Conservation (phyloP, 2,329 filamentous ascomycete species). For the Fusarium ramigenum region DNA sequence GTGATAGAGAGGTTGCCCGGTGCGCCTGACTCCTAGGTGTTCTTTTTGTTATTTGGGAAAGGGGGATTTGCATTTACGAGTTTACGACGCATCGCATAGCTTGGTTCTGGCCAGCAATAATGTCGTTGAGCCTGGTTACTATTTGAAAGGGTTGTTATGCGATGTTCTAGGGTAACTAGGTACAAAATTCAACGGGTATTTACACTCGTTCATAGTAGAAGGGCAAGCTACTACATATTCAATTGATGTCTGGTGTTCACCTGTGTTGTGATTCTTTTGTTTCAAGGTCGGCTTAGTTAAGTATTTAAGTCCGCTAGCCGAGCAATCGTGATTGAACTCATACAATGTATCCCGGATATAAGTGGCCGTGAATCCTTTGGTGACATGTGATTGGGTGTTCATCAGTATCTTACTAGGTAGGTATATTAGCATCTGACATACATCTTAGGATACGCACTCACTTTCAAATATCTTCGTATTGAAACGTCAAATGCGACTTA, state of each 20-base stretch:
- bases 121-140: background rate
- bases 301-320: background rate
- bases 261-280: background rate
- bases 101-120: background rate
- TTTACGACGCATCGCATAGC: slow-evolving; percentile 17
- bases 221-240: background rate
- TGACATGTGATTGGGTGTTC: background rate
- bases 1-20: slow-evolving; percentile 91
- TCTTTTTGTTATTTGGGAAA: slow-evolving; percentile 12
- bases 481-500: background rate
- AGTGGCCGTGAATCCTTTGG: background rate
- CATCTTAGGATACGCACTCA: background rate
- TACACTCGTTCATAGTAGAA: background rate
- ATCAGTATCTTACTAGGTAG: too few relatives aligned
- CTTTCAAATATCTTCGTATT: background rate
- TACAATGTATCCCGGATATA: background rate
- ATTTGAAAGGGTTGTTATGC: background rate
- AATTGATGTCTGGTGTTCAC: background rate
- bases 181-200: background rate
- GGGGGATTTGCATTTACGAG: slow-evolving; percentile 30
- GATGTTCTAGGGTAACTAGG: background rate
- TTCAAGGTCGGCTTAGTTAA: background rate
- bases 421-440: background rate
- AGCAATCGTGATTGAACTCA: background rate
- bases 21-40: slow-evolving; percentile 68